These are phyloP conservation scores for Epichloe bromicola DNA, from an alignment of 2,329 filamentous ascomycete genomes.

Conservation along the genomic window DNA sequence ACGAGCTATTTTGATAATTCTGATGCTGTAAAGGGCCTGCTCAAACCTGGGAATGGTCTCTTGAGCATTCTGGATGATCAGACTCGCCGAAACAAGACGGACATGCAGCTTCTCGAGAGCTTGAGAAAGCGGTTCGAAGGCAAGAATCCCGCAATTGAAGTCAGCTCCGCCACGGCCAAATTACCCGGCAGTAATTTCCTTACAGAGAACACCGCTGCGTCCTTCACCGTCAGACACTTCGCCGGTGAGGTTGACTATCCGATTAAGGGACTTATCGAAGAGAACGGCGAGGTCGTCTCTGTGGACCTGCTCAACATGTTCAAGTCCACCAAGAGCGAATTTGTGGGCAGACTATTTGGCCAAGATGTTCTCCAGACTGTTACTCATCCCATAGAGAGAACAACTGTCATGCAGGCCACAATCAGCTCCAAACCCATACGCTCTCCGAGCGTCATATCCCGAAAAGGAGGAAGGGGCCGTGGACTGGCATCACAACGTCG, in stretches of 20 bases:
- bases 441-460: slow-evolving; percentile 82
- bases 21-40: slow-evolving; percentile 78
- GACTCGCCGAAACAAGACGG: slow-evolving; percentile 75
- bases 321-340: slow-evolving; percentile 74
- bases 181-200: slow-evolving; percentile 82
- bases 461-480: slow-evolving; percentile 44
- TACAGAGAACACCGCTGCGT: slow-evolving; percentile 65
- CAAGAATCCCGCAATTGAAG: slow-evolving; percentile 82
- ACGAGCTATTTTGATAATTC: slow-evolving; percentile 98
- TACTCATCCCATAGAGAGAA: slow-evolving; percentile 81
- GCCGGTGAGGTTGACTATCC: slow-evolving; percentile 94
- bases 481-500: slow-evolving; percentile 24
- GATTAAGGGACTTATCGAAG: slow-evolving; percentile 74
- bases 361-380: slow-evolving; percentile 88
- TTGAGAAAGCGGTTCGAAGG: slow-evolving; percentile 85
- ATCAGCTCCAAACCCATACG: slow-evolving; percentile 92
- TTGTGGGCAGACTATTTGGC: slow-evolving; percentile 84
- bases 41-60: slow-evolving; percentile 87
- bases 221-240: slow-evolving; percentile 89
- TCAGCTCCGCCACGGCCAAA: slow-evolving; percentile 60
- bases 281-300: slow-evolving; percentile 92
- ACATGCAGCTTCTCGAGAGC: slow-evolving; percentile 82
- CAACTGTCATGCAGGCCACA: slow-evolving; percentile 87
- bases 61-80: slow-evolving; percentile 94
- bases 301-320: slow-evolving; percentile 93